Conservation (phyloP, 805 yeast species). For the Candida germanica region DNA sequence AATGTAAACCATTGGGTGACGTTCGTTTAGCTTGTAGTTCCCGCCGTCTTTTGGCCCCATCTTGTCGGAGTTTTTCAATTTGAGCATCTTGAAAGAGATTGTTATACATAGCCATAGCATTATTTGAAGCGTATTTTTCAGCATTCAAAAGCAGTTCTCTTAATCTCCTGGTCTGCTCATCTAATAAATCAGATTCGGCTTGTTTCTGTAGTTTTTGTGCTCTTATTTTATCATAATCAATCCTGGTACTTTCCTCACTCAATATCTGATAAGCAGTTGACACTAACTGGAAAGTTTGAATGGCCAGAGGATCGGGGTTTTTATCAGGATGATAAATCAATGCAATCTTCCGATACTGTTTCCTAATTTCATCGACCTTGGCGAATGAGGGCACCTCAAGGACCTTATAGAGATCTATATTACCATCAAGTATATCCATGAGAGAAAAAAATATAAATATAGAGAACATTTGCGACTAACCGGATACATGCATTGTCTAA, state of each 20-base stretch:
- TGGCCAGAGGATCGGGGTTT: slow-evolving; percentile 24
- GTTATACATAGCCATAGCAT: slow-evolving; percentile 1
- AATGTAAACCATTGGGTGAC: not conserved
- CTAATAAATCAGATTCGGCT: slow-evolving; percentile 13
- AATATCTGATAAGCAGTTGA: slow-evolving; percentile 32
- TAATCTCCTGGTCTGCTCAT: slow-evolving; percentile 24
- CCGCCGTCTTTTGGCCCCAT: slow-evolving; percentile 25
- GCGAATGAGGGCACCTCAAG: slow-evolving; percentile 23
- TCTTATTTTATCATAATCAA: slow-evolving; percentile 30
- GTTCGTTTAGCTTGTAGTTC: slow-evolving; percentile 2
- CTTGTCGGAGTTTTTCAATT: slow-evolving; percentile 22
- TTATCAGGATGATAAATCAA: slow-evolving; percentile 42
- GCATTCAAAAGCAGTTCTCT: slow-evolving; percentile 26
- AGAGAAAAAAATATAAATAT: too few species aligned
- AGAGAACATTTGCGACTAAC: too few species aligned
- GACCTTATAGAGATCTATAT: slow-evolving; percentile 26
- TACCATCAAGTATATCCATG: slow-evolving; percentile 22
- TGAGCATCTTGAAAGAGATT: slow-evolving; percentile 2
- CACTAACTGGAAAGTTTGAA: slow-evolving; percentile 27
- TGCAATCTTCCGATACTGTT: slow-evolving; percentile 33
- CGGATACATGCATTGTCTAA: too few species aligned
- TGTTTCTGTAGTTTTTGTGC: slow-evolving; percentile 10
- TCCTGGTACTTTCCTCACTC: slow-evolving; percentile 20
- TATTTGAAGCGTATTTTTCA: slow-evolving; percentile 14
- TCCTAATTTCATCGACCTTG: slow-evolving; percentile 20